Base-by-base conservation (phyloP, 2,329 filamentous ascomycete genomes). In the Penicillium sp. region DNA sequence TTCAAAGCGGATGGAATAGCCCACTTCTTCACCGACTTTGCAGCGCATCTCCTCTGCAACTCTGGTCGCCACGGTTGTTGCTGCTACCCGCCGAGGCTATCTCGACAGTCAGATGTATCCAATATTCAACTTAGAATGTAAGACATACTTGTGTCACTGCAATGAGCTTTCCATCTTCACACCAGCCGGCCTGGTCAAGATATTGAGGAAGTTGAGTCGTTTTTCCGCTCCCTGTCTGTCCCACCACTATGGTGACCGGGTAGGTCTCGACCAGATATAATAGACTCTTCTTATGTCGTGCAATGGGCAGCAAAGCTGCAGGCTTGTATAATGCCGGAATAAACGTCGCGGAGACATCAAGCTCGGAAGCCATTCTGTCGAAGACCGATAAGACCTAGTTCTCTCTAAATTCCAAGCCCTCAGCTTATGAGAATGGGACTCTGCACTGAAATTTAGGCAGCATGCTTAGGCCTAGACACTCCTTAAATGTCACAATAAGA, bases 191-290 rank as follows among this genome's bases (percentile, higher is more conserved):
- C 63, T 89, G 81, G 52, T 95, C 86, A 12, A 97, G 81, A 64
- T 88, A 97, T 63, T 96, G 93, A 1, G 94, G 94, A 41, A 97
- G 87, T 69, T 97, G 94, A 0, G 94, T 97, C 1, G 92, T 96
- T 74, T 97, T 97, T 39, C 93, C 92, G 23, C 89, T 95, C 4
- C 94, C 94, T 1, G 94, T 97, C 68, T 96, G 91, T 8, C 93
- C 94, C 49, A 97, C 85, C 12, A 97, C 85, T 46, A 97, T 90
- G 0, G 89, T 93, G 52, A 97, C 87, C 0, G 89, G 87, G 58
- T 85, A 84, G 7, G 84, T 91, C 70, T 97, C 93, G 53, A 96
- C 83, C 13, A 92, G 81, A 72, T 96, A 97, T 2, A 96, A 81
- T 1, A 99, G 77, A 49, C 81, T 85, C 51, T 94, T 81, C 57